A percentile compares a stretch with the other conserved stretches of the same genome.
Evolutionary conservation across 495 filamentous ascomycete species (phyloP).

Genomic region (Clohesyomyces aquaticus): DNA sequence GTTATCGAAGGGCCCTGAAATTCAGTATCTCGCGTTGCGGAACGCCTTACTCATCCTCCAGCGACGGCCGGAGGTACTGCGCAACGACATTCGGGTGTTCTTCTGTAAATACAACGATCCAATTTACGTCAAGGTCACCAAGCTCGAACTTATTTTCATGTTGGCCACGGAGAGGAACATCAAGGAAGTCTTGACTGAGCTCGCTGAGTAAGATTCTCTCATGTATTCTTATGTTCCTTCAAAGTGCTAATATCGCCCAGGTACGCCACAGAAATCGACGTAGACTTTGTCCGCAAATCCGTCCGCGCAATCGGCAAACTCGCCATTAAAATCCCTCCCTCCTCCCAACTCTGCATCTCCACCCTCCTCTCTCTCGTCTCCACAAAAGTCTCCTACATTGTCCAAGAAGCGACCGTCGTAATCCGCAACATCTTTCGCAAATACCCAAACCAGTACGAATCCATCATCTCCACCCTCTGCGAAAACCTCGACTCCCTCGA

Average conservation of each 20-base stretch:
- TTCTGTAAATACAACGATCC: conserved; percentile 99
- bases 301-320: conserved; percentile 97
- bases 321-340: conserved; percentile 98
- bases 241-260: conserved; percentile 43
- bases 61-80: conserved; percentile 86
- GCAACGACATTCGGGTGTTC: conserved; percentile 97
- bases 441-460: conserved; percentile 98
- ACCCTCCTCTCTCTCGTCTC: conserved; percentile 90
- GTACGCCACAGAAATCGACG: conserved; percentile 97
- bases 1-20: conserved; percentile 93
- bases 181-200: conserved; percentile 88
- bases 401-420: conserved; percentile 99
- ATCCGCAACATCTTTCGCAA: conserved; percentile 99
- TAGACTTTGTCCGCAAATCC: conserved; percentile 97
- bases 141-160: conserved; percentile 99
- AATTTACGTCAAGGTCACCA: conserved; percentile 99
- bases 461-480: conserved; percentile 92
- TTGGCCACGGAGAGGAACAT: conserved; percentile 96
- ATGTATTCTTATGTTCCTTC: not conserved
- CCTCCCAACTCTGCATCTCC: conserved; percentile 87
- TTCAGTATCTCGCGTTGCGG: conserved; percentile 92
- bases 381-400: conserved; percentile 99
- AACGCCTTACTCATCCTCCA: conserved; percentile 96
- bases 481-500: conserved; percentile 96
- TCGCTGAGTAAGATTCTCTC: conserved; percentile 70